Percentiles rank a stretch among this genome's conserved stretches.
phyloP scores from a whole-genome alignment of 768 basidiomycete genomes.

The Gymnopilus dilepis region DNA sequence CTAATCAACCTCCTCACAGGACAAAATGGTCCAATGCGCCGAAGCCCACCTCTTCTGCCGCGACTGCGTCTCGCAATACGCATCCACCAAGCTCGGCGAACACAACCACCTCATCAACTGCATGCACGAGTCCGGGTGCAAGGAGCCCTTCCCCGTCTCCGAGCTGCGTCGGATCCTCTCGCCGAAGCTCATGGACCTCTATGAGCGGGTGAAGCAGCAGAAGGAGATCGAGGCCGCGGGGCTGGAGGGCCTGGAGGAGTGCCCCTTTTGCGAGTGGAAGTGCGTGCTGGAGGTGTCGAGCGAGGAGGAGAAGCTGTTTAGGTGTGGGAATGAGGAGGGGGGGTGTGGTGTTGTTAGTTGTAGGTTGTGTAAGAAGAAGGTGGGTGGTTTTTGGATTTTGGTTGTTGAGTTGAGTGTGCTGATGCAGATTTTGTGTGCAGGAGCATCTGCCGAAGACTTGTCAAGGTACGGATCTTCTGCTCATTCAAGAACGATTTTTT shows the following conservation, averaged over 20 bases:
- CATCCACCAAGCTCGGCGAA: constrained; percentile 66
- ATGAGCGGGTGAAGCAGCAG: constrained; percentile 74
- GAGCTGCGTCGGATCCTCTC: constrained; percentile 74
- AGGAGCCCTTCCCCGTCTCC: constrained; percentile 65
- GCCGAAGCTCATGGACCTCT: constrained; percentile 68
- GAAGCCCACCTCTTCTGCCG: constrained; percentile 89
- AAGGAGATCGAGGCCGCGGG: constrained; percentile 82
- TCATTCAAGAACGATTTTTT: background rate
- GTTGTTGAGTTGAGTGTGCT: constrained; percentile 11
- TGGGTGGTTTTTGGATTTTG: constrained; percentile 34
- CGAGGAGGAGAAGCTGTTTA: constrained; percentile 66
- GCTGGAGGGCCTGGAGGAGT: constrained; percentile 83
- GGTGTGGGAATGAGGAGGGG: constrained; percentile 65
- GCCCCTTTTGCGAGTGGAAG: constrained; percentile 90
- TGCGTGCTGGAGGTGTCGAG: constrained; percentile 67
- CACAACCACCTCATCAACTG: constrained; percentile 72
- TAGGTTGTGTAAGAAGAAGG: constrained; percentile 75
- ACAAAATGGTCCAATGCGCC: constrained; percentile 86
- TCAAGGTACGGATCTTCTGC: constrained; percentile 53
- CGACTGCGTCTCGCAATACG: constrained; percentile 71
- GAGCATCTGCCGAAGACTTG: constrained; percentile 86
- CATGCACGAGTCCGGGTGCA: constrained; percentile 82
- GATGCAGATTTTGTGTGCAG: constrained; percentile 35
- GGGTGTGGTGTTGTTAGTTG: constrained; percentile 80
- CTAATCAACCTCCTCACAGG: constrained; percentile 44